A percentile compares a stretch with the other conserved stretches of the same genome.
Conservation (phyloP, 192 early-diverging fungal species). For the Coemansia sp. region DNA sequence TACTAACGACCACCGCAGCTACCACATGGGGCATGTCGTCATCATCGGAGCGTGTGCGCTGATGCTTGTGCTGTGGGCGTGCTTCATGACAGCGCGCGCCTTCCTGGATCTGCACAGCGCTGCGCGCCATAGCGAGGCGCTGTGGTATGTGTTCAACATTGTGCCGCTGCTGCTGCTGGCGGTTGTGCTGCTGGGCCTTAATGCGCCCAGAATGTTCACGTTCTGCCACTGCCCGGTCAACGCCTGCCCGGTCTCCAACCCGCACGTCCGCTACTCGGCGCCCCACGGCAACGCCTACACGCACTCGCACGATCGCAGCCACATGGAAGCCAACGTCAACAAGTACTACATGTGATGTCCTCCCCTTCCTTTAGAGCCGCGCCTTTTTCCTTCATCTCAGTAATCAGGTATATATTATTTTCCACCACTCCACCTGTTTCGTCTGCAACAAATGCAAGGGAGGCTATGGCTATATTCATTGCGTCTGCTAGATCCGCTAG, state of each 20-base stretch:
- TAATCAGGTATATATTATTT: too few species aligned
- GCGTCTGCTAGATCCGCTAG: too few species aligned
- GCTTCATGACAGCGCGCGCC: slow-evolving; percentile 48
- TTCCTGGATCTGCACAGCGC: slow-evolving; percentile 40
- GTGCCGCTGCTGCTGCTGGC: slow-evolving; percentile 46
- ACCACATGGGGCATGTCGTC: slow-evolving; percentile 51
- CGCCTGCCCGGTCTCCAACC: slow-evolving; percentile 43
- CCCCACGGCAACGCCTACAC: slow-evolving; percentile 14
- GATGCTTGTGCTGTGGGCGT: slow-evolving; percentile 38
- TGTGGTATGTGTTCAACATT: slow-evolving; percentile 51
- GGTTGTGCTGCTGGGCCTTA: slow-evolving; percentile 40
- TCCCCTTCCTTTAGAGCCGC: slow-evolving; percentile 7
- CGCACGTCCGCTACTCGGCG: slow-evolving; percentile 40
- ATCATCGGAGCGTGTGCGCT: slow-evolving; percentile 37
- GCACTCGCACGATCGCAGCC: slow-evolving; percentile 15
- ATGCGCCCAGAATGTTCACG: slow-evolving; percentile 49
- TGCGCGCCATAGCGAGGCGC: slow-evolving; percentile 44
- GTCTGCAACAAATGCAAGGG: too few species aligned
- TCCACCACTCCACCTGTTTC: not conserved
- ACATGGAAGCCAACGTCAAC: slow-evolving; percentile 25
- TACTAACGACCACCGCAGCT: slow-evolving; percentile 32
- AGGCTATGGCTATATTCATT: too few species aligned
- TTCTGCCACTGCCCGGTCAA: slow-evolving; percentile 54
- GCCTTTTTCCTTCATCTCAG: slow-evolving; percentile 8
- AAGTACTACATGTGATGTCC: slow-evolving; percentile 43